phyloP scores from a whole-genome alignment of 768 basidiomycete genomes.

The Tubosaeta brunneosetosa region DNA sequence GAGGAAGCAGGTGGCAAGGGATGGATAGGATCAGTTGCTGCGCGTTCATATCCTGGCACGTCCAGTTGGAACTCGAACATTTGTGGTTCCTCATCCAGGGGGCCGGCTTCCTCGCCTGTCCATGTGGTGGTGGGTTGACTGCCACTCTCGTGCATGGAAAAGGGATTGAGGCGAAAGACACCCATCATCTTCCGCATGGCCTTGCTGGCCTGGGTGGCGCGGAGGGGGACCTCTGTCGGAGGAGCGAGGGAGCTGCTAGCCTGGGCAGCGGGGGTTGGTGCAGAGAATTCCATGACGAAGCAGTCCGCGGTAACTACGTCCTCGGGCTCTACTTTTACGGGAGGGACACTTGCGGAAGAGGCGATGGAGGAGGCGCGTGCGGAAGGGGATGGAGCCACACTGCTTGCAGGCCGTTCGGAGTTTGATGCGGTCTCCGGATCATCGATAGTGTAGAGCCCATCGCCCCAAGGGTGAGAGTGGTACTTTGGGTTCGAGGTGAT shows the following conservation, averaged over 20 bases:
- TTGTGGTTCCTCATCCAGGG: slow-evolving; percentile 56
- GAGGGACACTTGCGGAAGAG: slow-evolving; percentile 25
- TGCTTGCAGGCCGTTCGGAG: slow-evolving; percentile 33
- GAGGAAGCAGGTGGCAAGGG: slow-evolving; percentile 8
- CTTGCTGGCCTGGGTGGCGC: slow-evolving; percentile 67
- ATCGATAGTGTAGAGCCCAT: slow-evolving; percentile 31
- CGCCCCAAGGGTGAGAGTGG: slow-evolving; percentile 26
- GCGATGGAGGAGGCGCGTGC: slow-evolving; percentile 33
- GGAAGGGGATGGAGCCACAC: slow-evolving; percentile 32
- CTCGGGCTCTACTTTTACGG: slow-evolving; percentile 31
- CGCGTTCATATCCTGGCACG: slow-evolving; percentile 26
- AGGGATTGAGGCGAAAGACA: slow-evolving; percentile 72
- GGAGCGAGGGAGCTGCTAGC: slow-evolving; percentile 41
- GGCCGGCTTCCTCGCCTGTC: slow-evolving; percentile 50
- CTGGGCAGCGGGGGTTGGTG: slow-evolving; percentile 29
- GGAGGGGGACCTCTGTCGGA: slow-evolving; percentile 65
- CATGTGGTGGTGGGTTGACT: slow-evolving; percentile 41
- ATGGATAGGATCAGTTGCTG: slow-evolving; percentile 14
- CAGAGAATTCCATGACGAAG: slow-evolving; percentile 34
- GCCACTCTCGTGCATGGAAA: slow-evolving; percentile 56
- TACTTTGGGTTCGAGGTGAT: slow-evolving; percentile 14
- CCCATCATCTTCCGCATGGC: slow-evolving; percentile 77
- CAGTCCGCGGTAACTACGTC: slow-evolving; percentile 24
- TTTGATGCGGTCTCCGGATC: slow-evolving; percentile 31
- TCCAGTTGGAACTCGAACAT: slow-evolving; percentile 65